phyloP scores from a whole-genome alignment of 164 flowering plant species.

The Chloranthus sessilifolius region DNA sequence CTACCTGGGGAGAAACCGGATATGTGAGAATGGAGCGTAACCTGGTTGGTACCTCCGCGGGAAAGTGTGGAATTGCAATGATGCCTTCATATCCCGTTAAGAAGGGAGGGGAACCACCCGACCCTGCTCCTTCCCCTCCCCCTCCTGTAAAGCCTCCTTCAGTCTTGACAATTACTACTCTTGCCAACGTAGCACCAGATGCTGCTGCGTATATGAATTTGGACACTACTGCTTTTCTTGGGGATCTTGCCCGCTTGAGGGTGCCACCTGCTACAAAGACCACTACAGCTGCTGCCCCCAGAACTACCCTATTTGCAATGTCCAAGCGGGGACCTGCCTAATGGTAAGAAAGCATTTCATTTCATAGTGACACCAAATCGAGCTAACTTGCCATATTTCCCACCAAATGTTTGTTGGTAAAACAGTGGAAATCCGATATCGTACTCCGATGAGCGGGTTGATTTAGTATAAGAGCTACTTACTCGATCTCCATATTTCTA shows the following conservation, averaged over 20 bases:
- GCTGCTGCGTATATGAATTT: conserved; percentile 69
- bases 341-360: conserved; percentile 57
- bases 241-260: conserved; percentile 92
- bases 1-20: conserved; percentile 66
- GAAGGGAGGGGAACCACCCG: conserved; percentile 53
- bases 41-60: conserved; percentile 17
- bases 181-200: conserved; percentile 59
- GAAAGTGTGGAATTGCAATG: conserved; percentile 75
- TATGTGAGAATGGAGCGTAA: conserved; percentile 64
- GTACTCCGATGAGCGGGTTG: too few species aligned
- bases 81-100: conserved; percentile 70
- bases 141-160: conserved; percentile 50
- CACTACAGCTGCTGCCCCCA: conserved; percentile 81
- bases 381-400: too few species aligned
- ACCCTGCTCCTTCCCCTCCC: conserved; percentile 92
- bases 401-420: too few species aligned
- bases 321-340: conserved; percentile 57
- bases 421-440: too few species aligned
- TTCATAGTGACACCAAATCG: too few species aligned
- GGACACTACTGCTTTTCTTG: conserved; percentile 56
- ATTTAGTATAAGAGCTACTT: too few species aligned
- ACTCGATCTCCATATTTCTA: too few species aligned
- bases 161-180: conserved; percentile 42
- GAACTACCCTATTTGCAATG: conserved; percentile 73
- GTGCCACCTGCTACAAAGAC: conserved; percentile 80